phyloP scores from a whole-genome alignment of 495 filamentous ascomycete species.

The Aspergillus nidulans region DNA sequence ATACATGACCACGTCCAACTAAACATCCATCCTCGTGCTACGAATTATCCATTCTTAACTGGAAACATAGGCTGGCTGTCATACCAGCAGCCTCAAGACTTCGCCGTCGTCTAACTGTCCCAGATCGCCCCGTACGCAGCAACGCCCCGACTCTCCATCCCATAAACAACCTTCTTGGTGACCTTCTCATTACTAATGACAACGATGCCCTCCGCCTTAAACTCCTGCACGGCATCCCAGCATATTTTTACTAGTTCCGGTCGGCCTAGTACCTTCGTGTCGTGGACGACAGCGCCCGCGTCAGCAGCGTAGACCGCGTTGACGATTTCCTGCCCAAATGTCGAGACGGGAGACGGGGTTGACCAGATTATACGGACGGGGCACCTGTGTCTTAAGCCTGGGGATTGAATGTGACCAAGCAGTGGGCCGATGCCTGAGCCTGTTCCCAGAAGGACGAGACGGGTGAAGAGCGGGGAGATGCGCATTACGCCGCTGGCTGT shows the following conservation, averaged over 20 bases:
- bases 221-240: constrained; percentile 26
- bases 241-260: constrained; percentile 41
- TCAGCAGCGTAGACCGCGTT: constrained; percentile 40
- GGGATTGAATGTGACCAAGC: constrained; percentile 11
- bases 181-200: constrained; percentile 61
- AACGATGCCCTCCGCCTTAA: constrained; percentile 54
- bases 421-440: constrained; percentile 64
- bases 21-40: too few relatives aligned
- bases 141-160: constrained; percentile 54
- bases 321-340: constrained; percentile 42
- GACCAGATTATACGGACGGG: constrained; percentile 46
- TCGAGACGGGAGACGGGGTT: constrained; percentile 35
- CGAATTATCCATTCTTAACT: too few relatives aligned
- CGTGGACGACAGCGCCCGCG: constrained; percentile 45
- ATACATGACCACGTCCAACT: too few relatives aligned
- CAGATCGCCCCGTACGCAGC: constrained; percentile 61
- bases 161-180: constrained; percentile 58
- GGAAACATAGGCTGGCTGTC: too few relatives aligned
- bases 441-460: constrained; percentile 60
- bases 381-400: too few relatives aligned
- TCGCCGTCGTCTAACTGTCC: constrained; percentile 44
- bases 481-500: constrained; percentile 60
- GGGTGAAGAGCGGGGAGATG: constrained; percentile 55
- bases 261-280: constrained; percentile 40
- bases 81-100: too few relatives aligned